These are phyloP conservation scores for Blastobotrys petasosporus DNA, from an alignment of 1,139 yeast species.

Conservation along the genomic window DNA sequence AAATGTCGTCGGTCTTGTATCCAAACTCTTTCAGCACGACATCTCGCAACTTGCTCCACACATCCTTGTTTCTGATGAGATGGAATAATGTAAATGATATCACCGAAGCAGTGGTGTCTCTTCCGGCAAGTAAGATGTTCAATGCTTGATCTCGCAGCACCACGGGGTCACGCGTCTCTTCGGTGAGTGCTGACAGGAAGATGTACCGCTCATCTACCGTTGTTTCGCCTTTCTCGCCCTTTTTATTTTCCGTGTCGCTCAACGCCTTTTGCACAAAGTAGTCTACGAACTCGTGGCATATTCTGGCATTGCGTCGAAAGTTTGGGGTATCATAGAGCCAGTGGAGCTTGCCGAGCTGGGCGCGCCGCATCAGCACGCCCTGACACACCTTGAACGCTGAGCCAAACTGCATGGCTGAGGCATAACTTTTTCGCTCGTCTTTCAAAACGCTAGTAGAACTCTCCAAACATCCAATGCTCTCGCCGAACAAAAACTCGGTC, in stretches of 20 bases:
- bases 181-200: constrained; percentile 41
- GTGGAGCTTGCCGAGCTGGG: constrained; percentile 14
- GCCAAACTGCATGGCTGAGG: constrained; percentile 35
- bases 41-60: constrained; percentile 28
- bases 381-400: constrained; percentile 43
- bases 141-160: constrained; percentile 46
- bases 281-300: constrained; percentile 29
- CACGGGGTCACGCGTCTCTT: constrained; percentile 44
- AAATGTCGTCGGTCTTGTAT: constrained; percentile 20
- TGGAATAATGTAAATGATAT: constrained; percentile 43
- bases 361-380: constrained; percentile 35
- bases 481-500: constrained; percentile 55
- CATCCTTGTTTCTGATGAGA: constrained; percentile 42
- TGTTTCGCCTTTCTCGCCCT: constrained; percentile 3
- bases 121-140: constrained; percentile 47
- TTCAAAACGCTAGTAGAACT: neutral
- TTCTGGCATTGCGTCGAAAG: constrained; percentile 29
- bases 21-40: constrained; percentile 28
- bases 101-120: constrained; percentile 49
- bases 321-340: constrained; percentile 26
- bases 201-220: constrained; percentile 16
- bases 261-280: constrained; percentile 29
- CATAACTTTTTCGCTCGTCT: neutral
- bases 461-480: constrained; percentile 36
- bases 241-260: constrained; percentile 19